Evolutionary conservation across 805 yeast genomes (phyloP), one percentile per base, ranked within the genome.

Genomic region (Isabelozyma rhagii): DNA sequence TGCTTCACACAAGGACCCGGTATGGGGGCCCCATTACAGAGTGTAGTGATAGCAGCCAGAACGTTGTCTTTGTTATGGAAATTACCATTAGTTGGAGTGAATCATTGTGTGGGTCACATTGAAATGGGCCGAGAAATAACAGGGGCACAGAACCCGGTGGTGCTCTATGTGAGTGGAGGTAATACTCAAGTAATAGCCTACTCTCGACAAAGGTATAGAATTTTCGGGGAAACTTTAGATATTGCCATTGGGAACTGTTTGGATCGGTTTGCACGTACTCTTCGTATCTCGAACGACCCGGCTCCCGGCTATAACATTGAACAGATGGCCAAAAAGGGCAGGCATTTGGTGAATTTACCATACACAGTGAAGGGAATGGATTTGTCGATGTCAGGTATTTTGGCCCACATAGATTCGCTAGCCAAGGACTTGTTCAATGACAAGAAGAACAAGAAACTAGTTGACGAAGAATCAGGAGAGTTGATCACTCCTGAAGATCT

Each of bases 341-440:
- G 66, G 53, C 77, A 77, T 53, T 69, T 85, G 41, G 88, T 93
- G 2, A 85, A 82, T 43, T 71, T 94, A 40, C 99, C 99, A 0
- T 94, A 94, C 63, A 93, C 99, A 0, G 99, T 94, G 13, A 94
- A 94, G 66, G 99, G 99, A 3, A 94, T 94, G 99, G 99, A 94
- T 67, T 62, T 94, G 50, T 88, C 96, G 45, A 89, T 94, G 97
- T 87, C 96, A 56, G 99, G 99, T 8, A 89, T 94, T 41, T 70
- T 94, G 51, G 97, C 92, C 13, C 83, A 81, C 62, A 81, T 94
- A 46, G 98, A 93, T 58, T 79, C 79, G 28, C 67, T 92, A 15
- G 97, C 97, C 0, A 78, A 83, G 51, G 93, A 86, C 56, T 66
- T 89, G 53, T 82, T 85, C 61, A 75, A 78, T 10, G 51, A 51